phyloP scores from a whole-genome alignment of 768 basidiomycete genomes.

The Suillus variegatus region DNA sequence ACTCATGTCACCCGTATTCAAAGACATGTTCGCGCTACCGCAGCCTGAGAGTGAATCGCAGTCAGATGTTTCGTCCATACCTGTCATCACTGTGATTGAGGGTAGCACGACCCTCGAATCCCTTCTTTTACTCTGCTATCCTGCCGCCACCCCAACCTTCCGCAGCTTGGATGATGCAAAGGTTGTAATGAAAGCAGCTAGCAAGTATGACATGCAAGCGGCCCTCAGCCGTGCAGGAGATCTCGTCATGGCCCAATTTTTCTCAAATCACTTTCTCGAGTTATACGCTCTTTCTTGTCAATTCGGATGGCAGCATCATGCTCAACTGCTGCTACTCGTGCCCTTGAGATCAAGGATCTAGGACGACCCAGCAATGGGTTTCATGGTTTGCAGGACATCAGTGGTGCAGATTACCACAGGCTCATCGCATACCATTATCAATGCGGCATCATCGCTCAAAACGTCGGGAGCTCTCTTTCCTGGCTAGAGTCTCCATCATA shows the following conservation, averaged over 20 bases:
- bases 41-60: constrained; percentile 22
- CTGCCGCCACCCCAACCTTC: constrained; percentile 15
- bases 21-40: constrained; percentile 47
- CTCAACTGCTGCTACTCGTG: neutral
- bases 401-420: neutral
- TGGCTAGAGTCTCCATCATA: neutral
- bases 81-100: constrained; percentile 18
- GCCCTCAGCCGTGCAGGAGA: neutral
- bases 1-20: constrained; percentile 52
- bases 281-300: neutral
- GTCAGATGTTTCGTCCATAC: neutral
- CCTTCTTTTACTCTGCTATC: constrained; percentile 44
- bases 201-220: neutral
- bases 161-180: neutral
- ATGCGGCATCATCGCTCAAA: neutral
- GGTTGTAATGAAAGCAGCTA: neutral
- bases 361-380: neutral
- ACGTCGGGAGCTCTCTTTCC: neutral
- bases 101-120: constrained; percentile 18
- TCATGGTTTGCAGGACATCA: neutral
- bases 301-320: neutral
- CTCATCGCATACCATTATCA: neutral
- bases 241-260: neutral
- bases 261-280: neutral
- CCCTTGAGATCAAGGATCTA: neutral